Conservation (phyloP, 1,284 basidiomycete genomes). For the Leucoagaricus sp. region DNA sequence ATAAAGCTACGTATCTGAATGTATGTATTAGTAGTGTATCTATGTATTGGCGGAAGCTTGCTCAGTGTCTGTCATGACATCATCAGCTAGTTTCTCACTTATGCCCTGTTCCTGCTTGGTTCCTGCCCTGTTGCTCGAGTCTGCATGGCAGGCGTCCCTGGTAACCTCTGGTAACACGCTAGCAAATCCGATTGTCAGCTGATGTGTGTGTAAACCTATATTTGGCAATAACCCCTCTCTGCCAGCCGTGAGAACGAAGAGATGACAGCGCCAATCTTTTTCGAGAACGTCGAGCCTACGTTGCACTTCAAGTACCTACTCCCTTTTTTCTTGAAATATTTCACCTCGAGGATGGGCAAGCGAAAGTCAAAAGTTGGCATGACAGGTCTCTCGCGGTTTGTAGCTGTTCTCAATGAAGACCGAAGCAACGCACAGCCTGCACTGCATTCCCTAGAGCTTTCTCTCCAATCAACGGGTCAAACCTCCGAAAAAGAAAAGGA, state of each 20-base stretch:
- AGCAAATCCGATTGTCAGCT: background rate
- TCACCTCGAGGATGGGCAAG: constrained; percentile 31
- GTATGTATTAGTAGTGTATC: background rate
- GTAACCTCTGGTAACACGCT: background rate
- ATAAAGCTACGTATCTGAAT: background rate
- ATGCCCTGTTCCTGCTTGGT: too few species aligned
- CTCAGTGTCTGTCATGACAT: background rate
- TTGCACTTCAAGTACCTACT: constrained; percentile 71
- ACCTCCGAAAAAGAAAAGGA: background rate
- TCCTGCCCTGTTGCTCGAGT: background rate
- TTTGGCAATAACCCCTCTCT: too few species aligned
- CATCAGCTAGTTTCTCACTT: too few species aligned
- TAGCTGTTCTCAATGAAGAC: constrained; percentile 41
- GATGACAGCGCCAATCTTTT: too few species aligned
- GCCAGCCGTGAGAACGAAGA: too few species aligned
- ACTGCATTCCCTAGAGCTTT: background rate
- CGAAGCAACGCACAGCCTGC: constrained; percentile 14
- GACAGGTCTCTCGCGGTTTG: constrained; percentile 52
- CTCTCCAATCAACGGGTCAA: constrained; percentile 11
- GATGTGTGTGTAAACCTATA: too few species aligned
- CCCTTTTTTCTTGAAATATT: background rate
- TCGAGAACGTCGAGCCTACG: too few species aligned
- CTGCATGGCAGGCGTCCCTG: background rate
- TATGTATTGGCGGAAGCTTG: background rate
- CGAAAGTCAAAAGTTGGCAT: constrained; percentile 42